Conservation (phyloP, 139 green algal genomes). For the Chlorella sp. region DNA sequence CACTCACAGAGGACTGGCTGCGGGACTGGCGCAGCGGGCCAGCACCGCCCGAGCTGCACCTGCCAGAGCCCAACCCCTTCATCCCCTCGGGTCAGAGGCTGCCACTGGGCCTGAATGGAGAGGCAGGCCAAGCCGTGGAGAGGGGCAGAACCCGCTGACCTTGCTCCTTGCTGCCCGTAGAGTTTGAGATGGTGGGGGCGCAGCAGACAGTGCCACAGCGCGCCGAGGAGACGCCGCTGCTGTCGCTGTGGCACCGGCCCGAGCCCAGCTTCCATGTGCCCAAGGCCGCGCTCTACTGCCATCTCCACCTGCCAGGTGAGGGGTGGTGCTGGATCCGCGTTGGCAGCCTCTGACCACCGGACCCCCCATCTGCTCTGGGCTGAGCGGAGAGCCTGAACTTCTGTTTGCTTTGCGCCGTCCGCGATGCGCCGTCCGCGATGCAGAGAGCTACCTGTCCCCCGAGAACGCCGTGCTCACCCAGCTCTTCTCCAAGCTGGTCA, state of each 20-base stretch:
- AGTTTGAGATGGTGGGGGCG: constrained; percentile 45
- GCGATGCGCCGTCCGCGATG: no score
- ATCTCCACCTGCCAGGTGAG: constrained; percentile 49
- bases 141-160: no score
- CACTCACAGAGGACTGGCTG: constrained; percentile 65
- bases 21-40: not conserved
- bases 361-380: no score
- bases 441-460: constrained; percentile 62
- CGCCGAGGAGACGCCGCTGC: constrained; percentile 10
- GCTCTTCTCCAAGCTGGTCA: constrained; percentile 76
- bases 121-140: no score
- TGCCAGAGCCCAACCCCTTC: constrained; percentile 84
- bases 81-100: constrained; percentile 43
- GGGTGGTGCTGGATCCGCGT: constrained; percentile 1
- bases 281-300: constrained; percentile 69
- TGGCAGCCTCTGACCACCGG: no score
- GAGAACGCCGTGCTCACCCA: constrained; percentile 66
- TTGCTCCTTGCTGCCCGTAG: no score
- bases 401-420: not conserved
- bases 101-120: no score
- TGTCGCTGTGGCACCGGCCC: constrained; percentile 44
- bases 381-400: no score
- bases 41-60: constrained; percentile 46
- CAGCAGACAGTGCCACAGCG: no score
- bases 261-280: constrained; percentile 52